Conservation (phyloP, 208 protist genomes). For the Polymyxa betae region DNA sequence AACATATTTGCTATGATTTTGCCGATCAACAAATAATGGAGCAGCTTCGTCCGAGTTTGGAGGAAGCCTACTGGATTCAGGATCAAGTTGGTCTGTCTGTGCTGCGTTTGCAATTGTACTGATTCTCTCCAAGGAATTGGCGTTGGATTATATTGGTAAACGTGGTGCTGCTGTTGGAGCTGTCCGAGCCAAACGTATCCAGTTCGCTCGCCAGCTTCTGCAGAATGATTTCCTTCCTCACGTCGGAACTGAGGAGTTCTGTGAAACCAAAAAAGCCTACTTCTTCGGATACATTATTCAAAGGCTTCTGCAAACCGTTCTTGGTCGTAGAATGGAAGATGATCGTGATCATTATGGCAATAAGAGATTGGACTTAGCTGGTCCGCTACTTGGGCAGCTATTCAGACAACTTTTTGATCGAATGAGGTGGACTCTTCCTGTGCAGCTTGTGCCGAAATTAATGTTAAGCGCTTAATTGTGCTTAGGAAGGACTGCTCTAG, state of each 20-base stretch:
- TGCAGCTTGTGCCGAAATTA: slow-evolving; percentile 65
- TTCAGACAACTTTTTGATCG: slow-evolving; percentile 80
- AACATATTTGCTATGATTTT: slow-evolving; percentile 88
- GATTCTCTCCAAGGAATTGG: slow-evolving; percentile 67
- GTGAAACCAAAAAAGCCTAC: slow-evolving; percentile 82
- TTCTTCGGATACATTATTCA: slow-evolving; percentile 75
- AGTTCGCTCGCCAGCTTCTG: slow-evolving; percentile 80
- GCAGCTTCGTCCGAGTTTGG: slow-evolving; percentile 90
- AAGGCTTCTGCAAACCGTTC: slow-evolving; percentile 49
- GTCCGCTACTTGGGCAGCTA: slow-evolving; percentile 80
- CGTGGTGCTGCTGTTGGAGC: slow-evolving; percentile 77
- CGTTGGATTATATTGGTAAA: slow-evolving; percentile 95
- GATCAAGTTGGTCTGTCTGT: not conserved
- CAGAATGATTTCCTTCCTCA: slow-evolving; percentile 83
- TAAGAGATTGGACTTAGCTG: slow-evolving; percentile 90
- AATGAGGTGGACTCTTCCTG: slow-evolving; percentile 69
- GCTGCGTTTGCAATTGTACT: not conserved
- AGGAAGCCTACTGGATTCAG: slow-evolving; percentile 81
- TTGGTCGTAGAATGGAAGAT: slow-evolving; percentile 80
- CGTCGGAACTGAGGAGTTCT: slow-evolving; percentile 82
- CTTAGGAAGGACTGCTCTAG: slow-evolving; percentile 67
- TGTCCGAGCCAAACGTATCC: slow-evolving; percentile 78
- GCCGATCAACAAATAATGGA: slow-evolving; percentile 85
- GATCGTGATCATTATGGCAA: slow-evolving; percentile 90
- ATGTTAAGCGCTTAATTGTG: slow-evolving; percentile 61